Conservation (phyloP, 2,329 filamentous ascomycete genomes). For the Blumeriella jaapii region DNA sequence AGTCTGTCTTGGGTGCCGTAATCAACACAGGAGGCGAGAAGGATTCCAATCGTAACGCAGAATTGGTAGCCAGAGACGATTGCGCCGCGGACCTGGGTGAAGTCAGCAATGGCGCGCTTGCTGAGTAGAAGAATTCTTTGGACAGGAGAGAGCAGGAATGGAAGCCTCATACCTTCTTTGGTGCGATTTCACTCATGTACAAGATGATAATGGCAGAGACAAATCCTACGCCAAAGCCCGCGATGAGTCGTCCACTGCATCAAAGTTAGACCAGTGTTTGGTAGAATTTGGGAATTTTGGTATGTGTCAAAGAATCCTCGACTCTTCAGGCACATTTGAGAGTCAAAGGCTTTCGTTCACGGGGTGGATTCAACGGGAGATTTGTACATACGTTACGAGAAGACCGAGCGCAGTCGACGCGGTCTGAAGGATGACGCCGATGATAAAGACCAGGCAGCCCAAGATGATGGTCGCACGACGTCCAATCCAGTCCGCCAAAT, state of each 20-base stretch:
- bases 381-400: too few species aligned
- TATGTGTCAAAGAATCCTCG: too few species aligned
- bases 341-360: too few species aligned
- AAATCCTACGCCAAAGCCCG: constrained; percentile 69
- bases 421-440: constrained; percentile 49
- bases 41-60: constrained; percentile 67
- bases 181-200: constrained; percentile 12
- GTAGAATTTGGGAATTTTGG: too few species aligned
- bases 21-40: constrained; percentile 62
- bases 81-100: constrained; percentile 55
- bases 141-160: neutral
- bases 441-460: constrained; percentile 57
- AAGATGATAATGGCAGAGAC: constrained; percentile 52
- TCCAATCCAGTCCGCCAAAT: constrained; percentile 63
- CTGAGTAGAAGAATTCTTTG: too few species aligned
- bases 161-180: constrained; percentile 35
- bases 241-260: constrained; percentile 62
- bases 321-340: too few species aligned
- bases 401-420: constrained; percentile 35
- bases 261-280: too few species aligned
- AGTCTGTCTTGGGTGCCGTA: constrained; percentile 53
- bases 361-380: too few species aligned
- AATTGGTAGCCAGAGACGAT: constrained; percentile 63
- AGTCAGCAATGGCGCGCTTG: too few species aligned
- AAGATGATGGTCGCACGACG: constrained; percentile 58